Evolutionary conservation across 192 early-diverging fungal species (phyloP), one percentile per base, ranked within the genome.

Genomic region (Coemansia sp.): DNA sequence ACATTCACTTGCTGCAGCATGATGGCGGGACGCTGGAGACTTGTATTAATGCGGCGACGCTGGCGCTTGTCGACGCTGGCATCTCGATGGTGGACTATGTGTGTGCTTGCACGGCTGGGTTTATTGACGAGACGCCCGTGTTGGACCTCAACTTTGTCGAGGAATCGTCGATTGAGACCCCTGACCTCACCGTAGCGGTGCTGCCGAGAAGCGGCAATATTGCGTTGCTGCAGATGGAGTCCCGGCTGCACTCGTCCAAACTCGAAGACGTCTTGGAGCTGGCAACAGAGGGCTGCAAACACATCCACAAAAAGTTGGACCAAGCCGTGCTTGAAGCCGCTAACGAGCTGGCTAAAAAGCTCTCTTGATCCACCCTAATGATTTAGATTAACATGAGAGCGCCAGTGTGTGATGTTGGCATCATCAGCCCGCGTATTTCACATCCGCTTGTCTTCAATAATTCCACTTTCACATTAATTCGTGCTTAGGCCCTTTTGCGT

Each of bases 1-100:
- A 91, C 66, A 68, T 97, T 26, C 95, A 99, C 69, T 73, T 97
- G 14, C 81, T 99, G 64, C 97, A 99, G 70, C 85, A 90, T 62
- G 97, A 99, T 65, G 97, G 97, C 39, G 95, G 94, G 59, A 83
- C 71, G 35, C 73, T 92, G 33, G 89, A 91, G 57, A 81, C 89
- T 3, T 93, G 89, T 62, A 91, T 93, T 35, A 94, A 94, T 69
- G 92, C 92, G 21, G 86, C 92, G 1, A 94, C 90, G 9, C 69
- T 94, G 83, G 92, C 92, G 2, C 67, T 94, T 43, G 85, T 93
- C 8, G 90, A 94, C 64, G 92, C 92, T 28, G 91, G 89, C 36
- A 88, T 93, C 36, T 84, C 90, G 52, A 93, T 92, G 91, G 78
- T 72, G 6, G 93, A 94, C 52, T 92, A 92, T 75, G 90, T 93